Base-by-base conservation (phyloP, 1,139 yeast species). In the Wickerhamomyces sp. region DNA sequence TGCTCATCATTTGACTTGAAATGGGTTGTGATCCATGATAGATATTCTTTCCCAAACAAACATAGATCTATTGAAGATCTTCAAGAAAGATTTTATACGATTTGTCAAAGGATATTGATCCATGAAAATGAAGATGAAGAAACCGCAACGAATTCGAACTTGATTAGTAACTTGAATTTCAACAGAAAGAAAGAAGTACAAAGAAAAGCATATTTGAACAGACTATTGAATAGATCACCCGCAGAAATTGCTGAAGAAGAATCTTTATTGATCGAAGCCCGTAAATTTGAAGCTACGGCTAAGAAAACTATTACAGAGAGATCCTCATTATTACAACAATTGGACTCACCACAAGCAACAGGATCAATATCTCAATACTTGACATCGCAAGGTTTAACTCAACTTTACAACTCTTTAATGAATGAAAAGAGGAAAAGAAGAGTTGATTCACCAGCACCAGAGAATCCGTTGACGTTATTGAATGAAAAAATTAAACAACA, bases 191-290 rank as follows among this genome's bases (percentile, higher is more conserved):
- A 75, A 45, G 98, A 93, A 56, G 44, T 72, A 17, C 86, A 81
- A 46, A 73, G 98, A 47, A 91, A 89, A 50, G 75, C 75, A 35
- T 91, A 91, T 54, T 64, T 91, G 35, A 83, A 80, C 48, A 75
- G 85, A 44, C 64, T 91, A 22, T 66, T 91, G 30, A 77, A 78
- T 36, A 68, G 99, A 47, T 80, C 93, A 4, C 96, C 98, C 0
- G 95, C 96, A 0, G 98, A 91, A 55, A 86, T 91, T 27, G 97
- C 98, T 0, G 98, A 91, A 59, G 99, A 91, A 58, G 97, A 93
- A 57, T 87, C 95, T 0, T 66, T 91, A 34, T 87, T 91, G 4
- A 79, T 89, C 30, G 98, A 91, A 56, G 94, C 97, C 2, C 75
- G 95, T 38, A 77, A 94, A 46, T 85, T 91, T 44, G 98, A 91